Percentiles rank a stretch among this genome's conserved stretches.
phyloP scores from a whole-genome alignment of 176 grass and related monocot species.

The Oryza meridionalis region DNA sequence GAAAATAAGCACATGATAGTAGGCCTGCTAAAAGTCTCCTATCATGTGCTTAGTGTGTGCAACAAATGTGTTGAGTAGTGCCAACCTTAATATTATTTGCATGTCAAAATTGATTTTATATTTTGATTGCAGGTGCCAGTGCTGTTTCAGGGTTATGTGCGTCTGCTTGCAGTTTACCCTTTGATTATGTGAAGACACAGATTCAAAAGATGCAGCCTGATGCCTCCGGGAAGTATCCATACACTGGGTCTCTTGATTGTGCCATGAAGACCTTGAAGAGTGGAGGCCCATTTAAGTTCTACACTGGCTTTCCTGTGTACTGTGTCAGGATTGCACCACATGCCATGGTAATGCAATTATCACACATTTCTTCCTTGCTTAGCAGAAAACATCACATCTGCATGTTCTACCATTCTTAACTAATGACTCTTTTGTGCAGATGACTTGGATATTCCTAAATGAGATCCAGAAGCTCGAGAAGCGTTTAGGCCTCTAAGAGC shows the following conservation, averaged over 20 bases:
- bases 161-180: slow-evolving; percentile 92
- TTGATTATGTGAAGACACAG: slow-evolving; percentile 97
- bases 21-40: slow-evolving; percentile 13
- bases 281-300: slow-evolving; percentile 91
- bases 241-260: slow-evolving; percentile 87
- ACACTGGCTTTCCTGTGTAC: slow-evolving; percentile 94
- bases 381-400: not conserved
- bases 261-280: slow-evolving; percentile 81
- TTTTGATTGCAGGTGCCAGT: slow-evolving; percentile 76
- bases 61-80: not conserved
- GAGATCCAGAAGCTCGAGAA: slow-evolving; percentile 86
- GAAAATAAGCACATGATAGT: not conserved
- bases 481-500: slow-evolving; percentile 59
- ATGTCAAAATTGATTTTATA: not conserved
- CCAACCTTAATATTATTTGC: too few relatives aligned
- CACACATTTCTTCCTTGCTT: not conserved
- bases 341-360: slow-evolving; percentile 74
- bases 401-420: slow-evolving; percentile 17
- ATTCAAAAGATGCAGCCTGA: slow-evolving; percentile 99
- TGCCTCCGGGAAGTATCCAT: slow-evolving; percentile 86
- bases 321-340: slow-evolving; percentile 91
- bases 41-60: slow-evolving; percentile 6
- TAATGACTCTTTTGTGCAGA: slow-evolving; percentile 54
- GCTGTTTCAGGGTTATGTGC: slow-evolving; percentile 94
- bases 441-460: slow-evolving; percentile 99